Conservation (phyloP, 2,329 filamentous ascomycete species). For the Magnaporthiopsis rhizophila region DNA sequence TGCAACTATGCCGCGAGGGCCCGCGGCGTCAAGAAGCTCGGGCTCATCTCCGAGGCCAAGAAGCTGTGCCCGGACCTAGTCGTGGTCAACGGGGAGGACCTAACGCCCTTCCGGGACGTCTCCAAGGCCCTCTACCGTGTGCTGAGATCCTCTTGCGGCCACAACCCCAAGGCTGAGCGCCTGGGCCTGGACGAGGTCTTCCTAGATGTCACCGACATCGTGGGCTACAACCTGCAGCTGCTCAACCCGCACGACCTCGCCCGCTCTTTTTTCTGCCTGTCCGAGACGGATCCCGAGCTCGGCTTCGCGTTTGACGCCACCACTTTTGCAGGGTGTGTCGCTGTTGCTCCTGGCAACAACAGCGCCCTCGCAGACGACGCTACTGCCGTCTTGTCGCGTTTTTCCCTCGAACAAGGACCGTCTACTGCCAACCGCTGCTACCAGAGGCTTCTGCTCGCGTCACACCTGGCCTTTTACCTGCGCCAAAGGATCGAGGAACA, state of each 20-base stretch:
- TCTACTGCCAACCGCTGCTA: conserved; percentile 10
- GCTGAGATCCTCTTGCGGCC: conserved; percentile 60
- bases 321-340: conserved; percentile 53
- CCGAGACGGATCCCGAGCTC: conserved; percentile 61
- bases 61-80: conserved; percentile 75
- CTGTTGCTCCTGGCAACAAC: conserved; percentile 18
- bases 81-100: conserved; percentile 78
- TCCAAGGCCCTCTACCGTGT: conserved; percentile 75
- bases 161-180: conserved; percentile 70
- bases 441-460: conserved; percentile 62
- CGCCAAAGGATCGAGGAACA: conserved; percentile 64
- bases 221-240: conserved; percentile 70
- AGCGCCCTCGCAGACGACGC: conserved; percentile 10
- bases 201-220: conserved; percentile 76
- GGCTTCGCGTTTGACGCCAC: conserved; percentile 77
- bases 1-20: conserved; percentile 88
- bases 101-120: conserved; percentile 75
- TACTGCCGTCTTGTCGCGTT: conserved; percentile 8
- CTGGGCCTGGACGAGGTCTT: conserved; percentile 89
- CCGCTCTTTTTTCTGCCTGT: conserved; percentile 74
- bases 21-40: conserved; percentile 69
- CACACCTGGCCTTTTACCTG: conserved; percentile 71
- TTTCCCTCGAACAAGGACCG: conserved; percentile 11
- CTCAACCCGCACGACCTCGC: conserved; percentile 58
- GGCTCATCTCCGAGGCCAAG: conserved; percentile 75